These are phyloP conservation scores for Populus pruinosa DNA, from an alignment of 345 rosid species.

Conservation along the genomic window DNA sequence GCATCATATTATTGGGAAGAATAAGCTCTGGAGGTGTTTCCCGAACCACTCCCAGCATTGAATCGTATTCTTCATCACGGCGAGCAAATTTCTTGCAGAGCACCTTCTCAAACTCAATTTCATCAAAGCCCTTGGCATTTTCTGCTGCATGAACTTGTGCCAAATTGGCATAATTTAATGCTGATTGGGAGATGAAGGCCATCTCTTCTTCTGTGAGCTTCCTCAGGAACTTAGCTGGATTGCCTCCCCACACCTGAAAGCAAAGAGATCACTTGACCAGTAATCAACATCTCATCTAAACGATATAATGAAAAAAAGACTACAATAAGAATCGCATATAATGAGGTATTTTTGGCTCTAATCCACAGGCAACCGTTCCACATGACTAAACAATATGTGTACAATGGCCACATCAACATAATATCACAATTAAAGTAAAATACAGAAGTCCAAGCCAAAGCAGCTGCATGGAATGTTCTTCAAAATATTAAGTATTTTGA, in stretches of 20 bases:
- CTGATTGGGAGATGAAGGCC: constrained; percentile 68
- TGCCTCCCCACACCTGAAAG: constrained; percentile 92
- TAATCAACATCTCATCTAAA: background rate
- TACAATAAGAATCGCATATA: background rate
- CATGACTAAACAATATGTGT: no score
- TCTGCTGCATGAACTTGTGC: constrained; percentile 87
- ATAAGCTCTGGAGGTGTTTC: constrained; percentile 78
- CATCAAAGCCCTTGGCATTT: constrained; percentile 73
- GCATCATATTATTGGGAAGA: constrained; percentile 63
- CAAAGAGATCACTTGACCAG: background rate
- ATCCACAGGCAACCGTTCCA: no score
- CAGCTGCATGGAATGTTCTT: no score
- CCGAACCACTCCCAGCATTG: constrained; percentile 76
- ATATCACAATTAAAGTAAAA: no score
- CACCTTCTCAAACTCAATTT: constrained; percentile 83
- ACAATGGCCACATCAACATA: no score
- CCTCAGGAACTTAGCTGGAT: constrained; percentile 92
- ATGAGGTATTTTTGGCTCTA: no score
- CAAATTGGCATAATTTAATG: constrained; percentile 73
- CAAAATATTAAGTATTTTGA: no score
- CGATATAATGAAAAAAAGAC: background rate
- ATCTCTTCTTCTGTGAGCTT: constrained; percentile 75
- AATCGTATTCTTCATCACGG: constrained; percentile 78
- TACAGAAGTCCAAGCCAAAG: no score
- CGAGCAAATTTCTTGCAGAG: constrained; percentile 72